A percentile compares a stretch with the other conserved stretches of the same genome.
These are phyloP conservation scores for Cyberlindnera euphorbiiphila DNA, from an alignment of 805 yeast species.

Conservation along the genomic window DNA sequence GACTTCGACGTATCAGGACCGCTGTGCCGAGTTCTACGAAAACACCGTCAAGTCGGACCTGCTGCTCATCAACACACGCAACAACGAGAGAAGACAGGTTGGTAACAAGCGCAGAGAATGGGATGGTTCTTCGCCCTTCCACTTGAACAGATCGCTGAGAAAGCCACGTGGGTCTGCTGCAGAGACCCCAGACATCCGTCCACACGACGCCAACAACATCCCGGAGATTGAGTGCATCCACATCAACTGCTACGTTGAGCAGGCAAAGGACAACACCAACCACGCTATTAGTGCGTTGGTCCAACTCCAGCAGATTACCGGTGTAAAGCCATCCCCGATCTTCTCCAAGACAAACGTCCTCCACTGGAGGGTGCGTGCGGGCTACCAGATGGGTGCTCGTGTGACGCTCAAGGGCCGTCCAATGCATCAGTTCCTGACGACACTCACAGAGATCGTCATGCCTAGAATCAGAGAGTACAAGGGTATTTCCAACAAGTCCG, in stretches of 20 bases:
- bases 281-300: slow-evolving; percentile 71
- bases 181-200: slow-evolving; percentile 69
- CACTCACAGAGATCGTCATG: slow-evolving; percentile 86
- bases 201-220: slow-evolving; percentile 62
- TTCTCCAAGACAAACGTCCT: slow-evolving; percentile 78
- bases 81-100: slow-evolving; percentile 45
- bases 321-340: slow-evolving; percentile 70
- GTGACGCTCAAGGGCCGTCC: slow-evolving; percentile 72
- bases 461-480: slow-evolving; percentile 87
- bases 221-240: slow-evolving; percentile 68
- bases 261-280: slow-evolving; percentile 66
- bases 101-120: slow-evolving; percentile 80
- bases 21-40: slow-evolving; percentile 71
- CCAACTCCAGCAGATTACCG: slow-evolving; percentile 92
- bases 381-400: slow-evolving; percentile 89
- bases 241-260: slow-evolving; percentile 72
- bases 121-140: slow-evolving; percentile 87
- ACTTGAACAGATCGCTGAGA: slow-evolving; percentile 72
- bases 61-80: slow-evolving; percentile 71
- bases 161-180: slow-evolving; percentile 74
- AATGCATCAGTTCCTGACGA: slow-evolving; percentile 79
- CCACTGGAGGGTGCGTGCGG: slow-evolving; percentile 81
- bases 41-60: slow-evolving; percentile 75
- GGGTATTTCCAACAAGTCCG: slow-evolving; percentile 73
- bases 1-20: slow-evolving; percentile 66